A percentile compares a stretch with the other conserved stretches of the same genome.
Conservation (phyloP, 2,329 filamentous ascomycete species). For the Verticillium isaacii region DNA sequence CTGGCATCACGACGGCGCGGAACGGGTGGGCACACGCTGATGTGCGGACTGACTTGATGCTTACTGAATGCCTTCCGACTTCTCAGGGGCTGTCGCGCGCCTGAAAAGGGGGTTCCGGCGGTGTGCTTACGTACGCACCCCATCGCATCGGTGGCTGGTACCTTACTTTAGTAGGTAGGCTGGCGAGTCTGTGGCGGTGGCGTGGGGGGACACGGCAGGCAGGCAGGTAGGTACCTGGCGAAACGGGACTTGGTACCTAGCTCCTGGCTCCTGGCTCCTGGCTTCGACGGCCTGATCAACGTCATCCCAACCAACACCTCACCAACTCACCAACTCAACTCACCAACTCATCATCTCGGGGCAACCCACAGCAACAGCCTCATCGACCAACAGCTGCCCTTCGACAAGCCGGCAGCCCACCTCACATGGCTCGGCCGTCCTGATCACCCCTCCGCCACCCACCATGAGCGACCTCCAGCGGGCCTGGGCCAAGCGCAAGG, state of each 20-base stretch:
- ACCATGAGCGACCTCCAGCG: slow-evolving; percentile 78
- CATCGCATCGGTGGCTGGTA: too few relatives aligned
- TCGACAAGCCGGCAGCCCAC: too few relatives aligned
- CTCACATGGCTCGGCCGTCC: not conserved
- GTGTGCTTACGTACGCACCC: too few relatives aligned
- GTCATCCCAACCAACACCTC: not conserved
- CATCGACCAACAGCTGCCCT: not conserved
- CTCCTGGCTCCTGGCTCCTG: not conserved
- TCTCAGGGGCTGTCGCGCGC: too few relatives aligned
- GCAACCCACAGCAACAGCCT: not conserved
- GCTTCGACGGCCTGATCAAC: not conserved
- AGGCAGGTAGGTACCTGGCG: too few relatives aligned
- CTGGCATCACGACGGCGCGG: too few relatives aligned
- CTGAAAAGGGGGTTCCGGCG: too few relatives aligned
- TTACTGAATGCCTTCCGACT: too few relatives aligned
- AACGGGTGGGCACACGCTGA: too few relatives aligned
- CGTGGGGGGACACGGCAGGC: too few relatives aligned
- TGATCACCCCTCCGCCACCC: not conserved
- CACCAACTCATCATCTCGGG: not conserved
- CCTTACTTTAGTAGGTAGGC: not conserved
- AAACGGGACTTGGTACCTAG: not conserved
- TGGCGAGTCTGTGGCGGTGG: too few relatives aligned
- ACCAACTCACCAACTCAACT: not conserved
- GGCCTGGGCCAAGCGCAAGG: slow-evolving; percentile 71
- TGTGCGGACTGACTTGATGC: too few relatives aligned